These are phyloP conservation scores for Microascus cirrosus DNA, from an alignment of 2,329 filamentous ascomycete genomes.

Conservation along the genomic window DNA sequence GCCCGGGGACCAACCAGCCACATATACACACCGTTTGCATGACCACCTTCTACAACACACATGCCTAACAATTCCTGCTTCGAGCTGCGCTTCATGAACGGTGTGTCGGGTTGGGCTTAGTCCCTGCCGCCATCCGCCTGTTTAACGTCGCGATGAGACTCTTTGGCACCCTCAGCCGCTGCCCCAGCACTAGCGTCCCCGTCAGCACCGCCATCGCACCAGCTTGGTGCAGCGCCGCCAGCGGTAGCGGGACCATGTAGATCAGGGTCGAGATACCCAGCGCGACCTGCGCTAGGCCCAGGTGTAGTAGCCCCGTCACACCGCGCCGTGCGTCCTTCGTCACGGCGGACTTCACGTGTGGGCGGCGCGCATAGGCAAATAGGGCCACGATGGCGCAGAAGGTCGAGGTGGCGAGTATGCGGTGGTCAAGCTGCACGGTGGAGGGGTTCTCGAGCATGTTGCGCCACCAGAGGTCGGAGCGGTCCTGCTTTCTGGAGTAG, in stretches of 20 bases:
- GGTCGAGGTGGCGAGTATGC: constrained; percentile 81
- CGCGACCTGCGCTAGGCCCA: constrained; percentile 69
- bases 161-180: constrained; percentile 63
- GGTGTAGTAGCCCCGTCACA: constrained; percentile 68
- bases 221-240: constrained; percentile 88
- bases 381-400: constrained; percentile 72
- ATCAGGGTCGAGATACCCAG: constrained; percentile 86
- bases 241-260: constrained; percentile 81
- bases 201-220: constrained; percentile 78
- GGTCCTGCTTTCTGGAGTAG: constrained; percentile 70
- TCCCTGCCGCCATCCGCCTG: constrained; percentile 22
- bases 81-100: background rate
- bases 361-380: constrained; percentile 68
- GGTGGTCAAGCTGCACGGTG: constrained; percentile 90
- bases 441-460: constrained; percentile 97
- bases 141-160: constrained; percentile 50
- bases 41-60: background rate
- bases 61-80: background rate
- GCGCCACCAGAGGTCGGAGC: constrained; percentile 84
- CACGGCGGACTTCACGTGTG: constrained; percentile 44
- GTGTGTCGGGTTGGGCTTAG: background rate
- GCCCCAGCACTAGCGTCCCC: constrained; percentile 68
- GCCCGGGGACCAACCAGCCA: background rate
- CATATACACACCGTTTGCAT: background rate
- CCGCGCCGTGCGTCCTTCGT: constrained; percentile 56